Evolutionary conservation across 495 filamentous ascomycete genomes (phyloP).

Genomic region (Neurospora sublineolata): DNA sequence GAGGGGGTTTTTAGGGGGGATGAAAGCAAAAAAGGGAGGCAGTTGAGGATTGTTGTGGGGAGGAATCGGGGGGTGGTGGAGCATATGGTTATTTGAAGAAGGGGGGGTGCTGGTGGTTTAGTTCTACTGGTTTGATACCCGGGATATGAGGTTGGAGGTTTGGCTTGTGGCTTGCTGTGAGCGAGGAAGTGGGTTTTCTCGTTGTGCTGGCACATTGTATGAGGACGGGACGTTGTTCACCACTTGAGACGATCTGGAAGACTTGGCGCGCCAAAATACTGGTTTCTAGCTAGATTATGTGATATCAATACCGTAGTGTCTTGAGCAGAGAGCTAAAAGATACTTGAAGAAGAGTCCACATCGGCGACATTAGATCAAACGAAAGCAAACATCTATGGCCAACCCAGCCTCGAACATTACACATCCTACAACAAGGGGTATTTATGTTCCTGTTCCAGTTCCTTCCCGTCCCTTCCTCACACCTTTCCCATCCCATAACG

Average conservation of each 20-base stretch:
- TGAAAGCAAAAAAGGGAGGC: slow-evolving; percentile 33
- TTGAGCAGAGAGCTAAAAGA: not conserved
- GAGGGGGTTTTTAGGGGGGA: slow-evolving; percentile 45
- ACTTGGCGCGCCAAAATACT: not conserved
- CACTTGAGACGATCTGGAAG: not conserved
- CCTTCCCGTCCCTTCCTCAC: not conserved
- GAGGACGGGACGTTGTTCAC: not conserved
- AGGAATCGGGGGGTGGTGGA: slow-evolving; percentile 52
- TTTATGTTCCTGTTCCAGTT: not conserved
- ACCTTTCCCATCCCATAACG: not conserved
- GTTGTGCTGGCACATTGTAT: not conserved
- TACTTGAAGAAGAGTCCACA: not conserved
- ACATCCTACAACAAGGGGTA: not conserved
- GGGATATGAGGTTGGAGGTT: too few species aligned
- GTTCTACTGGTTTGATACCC: not conserved
- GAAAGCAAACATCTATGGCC: not conserved
- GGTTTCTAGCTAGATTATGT: not conserved
- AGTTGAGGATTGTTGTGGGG: slow-evolving; percentile 63
- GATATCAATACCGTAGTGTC: not conserved
- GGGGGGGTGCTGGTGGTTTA: not conserved
- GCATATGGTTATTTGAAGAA: slow-evolving; percentile 39
- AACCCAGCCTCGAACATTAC: not conserved
- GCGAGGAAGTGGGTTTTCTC: not conserved
- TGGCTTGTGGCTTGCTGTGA: not conserved
- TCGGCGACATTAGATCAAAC: not conserved